A percentile compares a stretch with the other conserved stretches of the same genome.
phyloP scores from a whole-genome alignment of 2,329 filamentous ascomycete genomes.

The Fusarium fujikuroi region DNA sequence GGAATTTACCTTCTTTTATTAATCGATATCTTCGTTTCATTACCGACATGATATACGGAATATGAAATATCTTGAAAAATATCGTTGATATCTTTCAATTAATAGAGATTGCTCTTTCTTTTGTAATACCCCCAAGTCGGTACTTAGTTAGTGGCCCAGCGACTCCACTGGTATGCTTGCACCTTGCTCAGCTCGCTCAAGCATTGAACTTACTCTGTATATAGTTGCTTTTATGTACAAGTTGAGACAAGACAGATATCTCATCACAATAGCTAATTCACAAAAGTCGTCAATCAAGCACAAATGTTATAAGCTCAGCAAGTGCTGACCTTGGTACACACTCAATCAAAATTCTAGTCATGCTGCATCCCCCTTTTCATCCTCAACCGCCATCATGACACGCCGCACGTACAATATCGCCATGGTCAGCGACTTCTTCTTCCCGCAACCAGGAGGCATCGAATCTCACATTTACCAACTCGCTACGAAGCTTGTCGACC shows the following conservation, averaged over 20 bases:
- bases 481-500: constrained; percentile 94
- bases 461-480: constrained; percentile 99
- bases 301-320: neutral
- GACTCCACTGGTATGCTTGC: constrained; percentile 21
- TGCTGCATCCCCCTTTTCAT: constrained; percentile 25
- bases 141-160: neutral
- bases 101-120: neutral
- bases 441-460: constrained; percentile 93
- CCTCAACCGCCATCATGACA: constrained; percentile 55
- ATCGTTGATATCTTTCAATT: neutral
- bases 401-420: constrained; percentile 74
- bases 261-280: neutral
- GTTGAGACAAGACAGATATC: constrained; percentile 21
- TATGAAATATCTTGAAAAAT: neutral
- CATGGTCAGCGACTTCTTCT: constrained; percentile 99
- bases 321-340: constrained; percentile 10
- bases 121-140: neutral
- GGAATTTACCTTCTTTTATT: neutral
- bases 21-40: neutral
- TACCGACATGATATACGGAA: neutral
- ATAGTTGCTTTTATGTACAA: constrained; percentile 36
- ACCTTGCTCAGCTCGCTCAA: constrained; percentile 29
- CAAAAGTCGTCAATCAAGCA: neutral
- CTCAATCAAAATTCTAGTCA: constrained; percentile 8
- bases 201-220: neutral